Conservation (phyloP, 2,329 filamentous ascomycete species). For the Penicillium sp. region DNA sequence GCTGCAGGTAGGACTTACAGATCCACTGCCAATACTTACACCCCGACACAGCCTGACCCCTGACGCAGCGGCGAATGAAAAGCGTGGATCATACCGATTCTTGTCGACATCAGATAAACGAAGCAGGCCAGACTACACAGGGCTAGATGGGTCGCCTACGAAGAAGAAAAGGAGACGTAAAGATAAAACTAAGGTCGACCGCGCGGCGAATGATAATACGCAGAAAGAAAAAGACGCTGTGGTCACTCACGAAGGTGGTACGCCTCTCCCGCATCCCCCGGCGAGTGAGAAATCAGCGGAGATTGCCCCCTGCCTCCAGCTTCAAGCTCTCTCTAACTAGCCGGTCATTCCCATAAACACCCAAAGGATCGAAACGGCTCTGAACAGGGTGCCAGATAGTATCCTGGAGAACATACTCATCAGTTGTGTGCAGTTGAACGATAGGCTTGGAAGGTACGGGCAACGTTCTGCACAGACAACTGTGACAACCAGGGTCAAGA, state of each 20-base stretch:
- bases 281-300: background rate
- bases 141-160: background rate
- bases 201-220: background rate
- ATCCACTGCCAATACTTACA: background rate
- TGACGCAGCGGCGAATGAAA: background rate
- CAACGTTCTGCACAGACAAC: background rate
- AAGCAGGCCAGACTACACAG: conserved; percentile 1
- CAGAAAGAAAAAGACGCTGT: background rate
- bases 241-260: background rate
- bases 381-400: background rate
- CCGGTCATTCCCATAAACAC: background rate
- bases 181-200: background rate
- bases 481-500: conserved; percentile 11
- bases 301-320: background rate
- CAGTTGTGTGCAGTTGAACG: background rate
- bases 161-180: background rate
- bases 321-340: background rate
- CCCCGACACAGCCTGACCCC: background rate
- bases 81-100: background rate
- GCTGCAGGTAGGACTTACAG: background rate
- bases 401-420: conserved; percentile 2
- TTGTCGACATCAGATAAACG: background rate
- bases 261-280: background rate
- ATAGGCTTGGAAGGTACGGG: background rate
- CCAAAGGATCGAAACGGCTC: background rate